phyloP scores from a whole-genome alignment of 2,329 filamentous ascomycete genomes.

The Fusarium sp. region DNA sequence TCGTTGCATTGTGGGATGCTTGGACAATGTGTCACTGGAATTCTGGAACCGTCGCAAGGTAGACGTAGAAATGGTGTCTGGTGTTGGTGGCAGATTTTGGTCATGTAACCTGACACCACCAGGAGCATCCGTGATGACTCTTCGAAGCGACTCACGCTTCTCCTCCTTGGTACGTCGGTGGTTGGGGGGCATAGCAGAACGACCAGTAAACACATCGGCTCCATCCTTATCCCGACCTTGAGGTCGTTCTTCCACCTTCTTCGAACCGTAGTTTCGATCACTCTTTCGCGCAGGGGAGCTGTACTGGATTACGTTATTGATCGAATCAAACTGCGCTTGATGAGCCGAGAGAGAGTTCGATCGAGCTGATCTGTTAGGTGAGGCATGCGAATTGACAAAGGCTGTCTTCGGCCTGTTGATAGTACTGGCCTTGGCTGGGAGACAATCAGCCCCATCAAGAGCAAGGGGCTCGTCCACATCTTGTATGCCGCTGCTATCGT shows the following conservation, averaged over 20 bases:
- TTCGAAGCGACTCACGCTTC: constrained; percentile 58
- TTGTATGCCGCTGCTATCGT: constrained; percentile 36
- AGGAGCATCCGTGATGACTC: constrained; percentile 58
- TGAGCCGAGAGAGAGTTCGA: constrained; percentile 46
- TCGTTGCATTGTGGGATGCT: constrained; percentile 41
- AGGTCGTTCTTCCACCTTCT: constrained; percentile 45
- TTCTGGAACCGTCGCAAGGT: constrained; percentile 61
- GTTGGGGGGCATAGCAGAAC: constrained; percentile 25
- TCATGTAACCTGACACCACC: constrained; percentile 53
- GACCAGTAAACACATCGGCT: constrained; percentile 23
- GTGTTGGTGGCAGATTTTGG: constrained; percentile 63
- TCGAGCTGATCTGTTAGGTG: constrained; percentile 23
- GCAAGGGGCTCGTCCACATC: constrained; percentile 45
- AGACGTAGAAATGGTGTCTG: constrained; percentile 67
- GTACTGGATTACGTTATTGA: constrained; percentile 56
- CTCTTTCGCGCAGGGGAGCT: constrained; percentile 61
- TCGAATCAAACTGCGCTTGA: constrained; percentile 53
- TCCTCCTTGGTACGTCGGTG: constrained; percentile 52
- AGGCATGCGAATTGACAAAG: constrained; percentile 17
- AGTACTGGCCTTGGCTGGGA: constrained; percentile 19
- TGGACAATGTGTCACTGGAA: constrained; percentile 59
- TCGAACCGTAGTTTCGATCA: constrained; percentile 48
- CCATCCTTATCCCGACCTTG: constrained; percentile 42
- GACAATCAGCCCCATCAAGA: constrained; percentile 41
- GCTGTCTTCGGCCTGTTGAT: constrained; percentile 38